Evolutionary conservation across 208 protist species (phyloP), one percentile per base, ranked within the genome.

Genomic region (Leptomonas seymouri): DNA sequence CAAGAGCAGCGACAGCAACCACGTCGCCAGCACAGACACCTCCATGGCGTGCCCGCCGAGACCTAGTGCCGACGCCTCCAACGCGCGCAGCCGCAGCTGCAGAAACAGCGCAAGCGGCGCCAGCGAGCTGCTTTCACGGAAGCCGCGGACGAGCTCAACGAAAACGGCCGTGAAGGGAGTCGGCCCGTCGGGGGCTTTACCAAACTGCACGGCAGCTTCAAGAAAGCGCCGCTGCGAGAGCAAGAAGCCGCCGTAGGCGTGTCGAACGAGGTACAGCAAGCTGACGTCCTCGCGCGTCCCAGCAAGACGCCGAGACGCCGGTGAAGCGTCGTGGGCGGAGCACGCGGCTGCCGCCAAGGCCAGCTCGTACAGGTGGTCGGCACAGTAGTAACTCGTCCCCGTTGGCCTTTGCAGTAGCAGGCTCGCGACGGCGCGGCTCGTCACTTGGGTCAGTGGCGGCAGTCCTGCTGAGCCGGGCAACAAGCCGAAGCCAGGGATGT

Each of bases 1-100:
- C 36, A 72, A 28, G 12, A 45, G 39, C 56, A 72, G 11, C 42
- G 67, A 63, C 34, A 72, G 48, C 44, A 72, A 56, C 67, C 67
- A 72, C 49, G 67, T 72, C 36, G 67, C 39, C 15, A 72, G 48
- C 56, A 72, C 67, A 34, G 67, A 72, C 46, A 72, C 67, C 36
- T 21, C 34, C 46, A 72, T 31, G 8, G 45, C 39, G 34, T 72
- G 67, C 1, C 67, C 67, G 23, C 67, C 67, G 21, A 72, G 31
- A 3, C 67, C 67, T 8, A 49, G 21, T 36, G 45, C 34, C 34
- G 67, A 72, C 30, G 28, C 30, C 67, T 72, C 67, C 55, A 39
- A 41, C 25, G 21, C 21, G 23, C 67, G 67, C 45, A 72, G 57
- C 12, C 67, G 67, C 46, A 72, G 48, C 14, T 27, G 67, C 46